phyloP scores from a whole-genome alignment of 2,329 filamentous ascomycete species.

The Penicillium sp. region DNA sequence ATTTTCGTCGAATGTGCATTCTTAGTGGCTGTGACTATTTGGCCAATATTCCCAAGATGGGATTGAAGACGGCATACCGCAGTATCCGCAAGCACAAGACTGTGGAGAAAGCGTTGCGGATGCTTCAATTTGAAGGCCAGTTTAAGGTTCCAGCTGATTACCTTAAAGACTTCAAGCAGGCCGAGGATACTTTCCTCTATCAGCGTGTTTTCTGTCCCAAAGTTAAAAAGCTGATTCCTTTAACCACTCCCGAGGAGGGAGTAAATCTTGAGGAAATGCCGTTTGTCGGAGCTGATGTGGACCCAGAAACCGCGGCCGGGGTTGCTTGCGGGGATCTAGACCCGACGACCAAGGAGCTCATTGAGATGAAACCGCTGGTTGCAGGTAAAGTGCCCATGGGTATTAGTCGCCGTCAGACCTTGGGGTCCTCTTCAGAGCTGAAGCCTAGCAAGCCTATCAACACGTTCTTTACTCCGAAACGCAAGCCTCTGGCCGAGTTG shows the following conservation, averaged over 20 bases:
- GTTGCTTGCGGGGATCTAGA: conserved; percentile 82
- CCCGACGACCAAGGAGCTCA: conserved; percentile 78
- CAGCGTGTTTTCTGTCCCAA: conserved; percentile 91
- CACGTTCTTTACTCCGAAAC: conserved; percentile 64
- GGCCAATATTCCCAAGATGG: conserved; percentile 78
- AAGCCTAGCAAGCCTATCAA: conserved; percentile 65
- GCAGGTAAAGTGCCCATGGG: conserved; percentile 35
- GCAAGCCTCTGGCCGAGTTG: conserved; percentile 65
- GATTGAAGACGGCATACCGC: conserved; percentile 89
- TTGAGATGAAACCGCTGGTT: conserved; percentile 42
- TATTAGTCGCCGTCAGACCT: conserved; percentile 41
- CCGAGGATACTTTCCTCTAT: conserved; percentile 89
- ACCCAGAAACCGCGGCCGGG: conserved; percentile 66
- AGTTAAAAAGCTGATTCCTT: conserved; percentile 68
- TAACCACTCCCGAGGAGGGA: conserved; percentile 66
- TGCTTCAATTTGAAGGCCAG: conserved; percentile 87
- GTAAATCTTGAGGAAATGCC: conserved; percentile 69
- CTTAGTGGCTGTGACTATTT: conserved; percentile 96
- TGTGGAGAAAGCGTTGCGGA: conserved; percentile 76
- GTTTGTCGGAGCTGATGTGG: conserved; percentile 76
- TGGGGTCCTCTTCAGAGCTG: conserved; percentile 49
- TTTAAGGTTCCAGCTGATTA: conserved; percentile 79
- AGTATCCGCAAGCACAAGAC: conserved; percentile 88
- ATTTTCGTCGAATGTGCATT: conserved; percentile 95
- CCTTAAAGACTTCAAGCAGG: conserved; percentile 75